A percentile compares a stretch with the other conserved stretches of the same genome.
phyloP scores from a whole-genome alignment of 2,329 filamentous ascomycete species.

The Microsporum ferrugineum region DNA sequence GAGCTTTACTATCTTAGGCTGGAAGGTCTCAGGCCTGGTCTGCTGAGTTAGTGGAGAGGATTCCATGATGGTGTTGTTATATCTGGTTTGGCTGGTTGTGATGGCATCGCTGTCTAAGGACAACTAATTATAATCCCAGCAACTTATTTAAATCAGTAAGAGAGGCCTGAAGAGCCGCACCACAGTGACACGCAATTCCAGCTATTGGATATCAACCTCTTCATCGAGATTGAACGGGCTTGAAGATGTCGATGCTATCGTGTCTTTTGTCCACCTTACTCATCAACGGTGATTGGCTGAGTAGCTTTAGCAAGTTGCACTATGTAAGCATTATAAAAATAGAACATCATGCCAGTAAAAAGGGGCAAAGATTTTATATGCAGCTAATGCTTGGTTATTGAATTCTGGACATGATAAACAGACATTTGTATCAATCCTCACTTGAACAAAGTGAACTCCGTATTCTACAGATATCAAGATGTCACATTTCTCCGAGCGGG shows the following conservation, averaged over 20 bases:
- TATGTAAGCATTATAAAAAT: background rate
- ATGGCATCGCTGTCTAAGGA: background rate
- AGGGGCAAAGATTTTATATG: background rate
- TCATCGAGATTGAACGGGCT: background rate
- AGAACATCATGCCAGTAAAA: background rate
- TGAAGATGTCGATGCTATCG: background rate
- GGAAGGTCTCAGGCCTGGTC: conserved; percentile 76
- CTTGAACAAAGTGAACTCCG: too few species aligned
- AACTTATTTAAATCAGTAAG: background rate
- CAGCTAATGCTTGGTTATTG: too few species aligned
- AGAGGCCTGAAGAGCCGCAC: background rate
- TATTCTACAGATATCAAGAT: too few species aligned
- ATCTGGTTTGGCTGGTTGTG: background rate
- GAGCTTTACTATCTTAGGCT: conserved; percentile 84
- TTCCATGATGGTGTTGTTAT: conserved; percentile 59
- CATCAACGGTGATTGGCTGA: background rate
- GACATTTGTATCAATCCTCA: too few species aligned
- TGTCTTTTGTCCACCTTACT: background rate
- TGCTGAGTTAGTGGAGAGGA: conserved; percentile 88
- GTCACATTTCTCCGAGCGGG: too few species aligned
- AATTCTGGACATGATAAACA: too few species aligned
- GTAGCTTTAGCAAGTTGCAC: background rate
- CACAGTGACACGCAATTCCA: background rate
- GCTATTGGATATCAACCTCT: background rate
- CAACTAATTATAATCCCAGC: background rate